These are phyloP conservation scores for Candida chauliodis DNA, from an alignment of 805 yeast genomes.

Conservation along the genomic window DNA sequence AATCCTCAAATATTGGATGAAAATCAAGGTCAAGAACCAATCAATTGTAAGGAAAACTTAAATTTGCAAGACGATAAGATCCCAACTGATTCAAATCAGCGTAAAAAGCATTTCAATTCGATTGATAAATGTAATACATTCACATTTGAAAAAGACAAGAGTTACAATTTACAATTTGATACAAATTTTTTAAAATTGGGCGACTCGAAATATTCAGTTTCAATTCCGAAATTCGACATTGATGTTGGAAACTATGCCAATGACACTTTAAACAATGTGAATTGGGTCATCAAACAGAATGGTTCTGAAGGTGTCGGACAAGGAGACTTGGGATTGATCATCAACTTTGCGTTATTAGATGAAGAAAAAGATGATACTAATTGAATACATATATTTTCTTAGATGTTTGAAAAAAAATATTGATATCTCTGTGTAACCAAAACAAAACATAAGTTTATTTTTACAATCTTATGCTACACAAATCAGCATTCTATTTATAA, in stretches of 20 bases:
- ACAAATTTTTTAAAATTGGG: conserved; percentile 52
- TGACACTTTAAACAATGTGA: conserved; percentile 41
- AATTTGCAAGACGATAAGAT: conserved; percentile 11
- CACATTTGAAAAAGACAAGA: conserved; percentile 31
- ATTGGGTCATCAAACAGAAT: conserved; percentile 41
- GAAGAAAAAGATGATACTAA: conserved; percentile 18
- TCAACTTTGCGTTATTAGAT: conserved; percentile 36
- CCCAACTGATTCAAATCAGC: conserved; percentile 30
- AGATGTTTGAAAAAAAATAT: background rate
- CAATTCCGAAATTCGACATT: conserved; percentile 49
- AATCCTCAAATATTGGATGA: conserved; percentile 1
- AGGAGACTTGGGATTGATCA: conserved; percentile 31
- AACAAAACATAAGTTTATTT: background rate
- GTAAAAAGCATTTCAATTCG: conserved; percentile 46
- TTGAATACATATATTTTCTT: background rate
- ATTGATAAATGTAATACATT: conserved; percentile 35
- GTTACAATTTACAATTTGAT: conserved; percentile 50
- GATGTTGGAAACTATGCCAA: conserved; percentile 41
- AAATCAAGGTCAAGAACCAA: conserved; percentile 5
- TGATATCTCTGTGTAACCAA: conserved; percentile 1
- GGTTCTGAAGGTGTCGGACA: conserved; percentile 30
- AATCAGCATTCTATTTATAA: too few relatives aligned
- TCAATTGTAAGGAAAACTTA: conserved; percentile 24
- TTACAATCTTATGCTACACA: too few relatives aligned
- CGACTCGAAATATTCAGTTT: conserved; percentile 47